Evolutionary conservation across 352 stramenopile species (phyloP), one percentile per base, ranked within the genome.

Genomic region (Pythium scleroteichum): DNA sequence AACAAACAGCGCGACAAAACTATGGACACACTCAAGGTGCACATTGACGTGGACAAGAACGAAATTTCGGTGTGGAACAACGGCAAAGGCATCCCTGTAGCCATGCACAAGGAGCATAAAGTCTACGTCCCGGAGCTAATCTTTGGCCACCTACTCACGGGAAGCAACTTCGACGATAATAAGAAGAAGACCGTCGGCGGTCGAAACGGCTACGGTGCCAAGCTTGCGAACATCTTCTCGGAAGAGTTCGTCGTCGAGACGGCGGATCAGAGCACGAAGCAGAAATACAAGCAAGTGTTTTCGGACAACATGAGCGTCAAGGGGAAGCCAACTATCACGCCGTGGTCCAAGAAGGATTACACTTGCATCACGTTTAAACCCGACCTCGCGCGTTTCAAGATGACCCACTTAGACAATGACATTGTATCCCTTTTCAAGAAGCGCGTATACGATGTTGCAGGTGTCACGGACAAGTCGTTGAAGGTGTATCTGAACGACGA

Each of bases 201-300:
- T 52, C 73, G 96, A 26, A 98, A 99, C 69, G 97, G 97, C 17
- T 99, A 99, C 63, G 97, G 97, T 38, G 97, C 97, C 1, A 99
- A 99, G 74, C 82, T 99, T 4, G 96, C 98, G 3, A 99, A 99
- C 71, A 99, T 99, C 68, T 99, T 99, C 74, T 99, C 94, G 16
- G 99, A 81, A 12, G 75, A 99, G 67, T 99, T 99, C 69, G 79
- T 95, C 29, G 96, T 99, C 4, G 97, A 99, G 68, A 99, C 97
- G 17, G 83, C 95, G 0, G 98, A 99, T 64, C 76, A 85, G 1
- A 89, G 86, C 24, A 78, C 76, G 24, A 97, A 97, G 17, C 81
- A 98, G 60, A 84, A 92, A 52, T 99, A 99, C 76, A 91, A 86
- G 39, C 86, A 95, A 65, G 81, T 94, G 4, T 95, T 96, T 66